Evolutionary conservation across 2,329 filamentous ascomycete species (phyloP), one percentile per base, ranked within the genome.

Genomic region (Fusarium chaquense): DNA sequence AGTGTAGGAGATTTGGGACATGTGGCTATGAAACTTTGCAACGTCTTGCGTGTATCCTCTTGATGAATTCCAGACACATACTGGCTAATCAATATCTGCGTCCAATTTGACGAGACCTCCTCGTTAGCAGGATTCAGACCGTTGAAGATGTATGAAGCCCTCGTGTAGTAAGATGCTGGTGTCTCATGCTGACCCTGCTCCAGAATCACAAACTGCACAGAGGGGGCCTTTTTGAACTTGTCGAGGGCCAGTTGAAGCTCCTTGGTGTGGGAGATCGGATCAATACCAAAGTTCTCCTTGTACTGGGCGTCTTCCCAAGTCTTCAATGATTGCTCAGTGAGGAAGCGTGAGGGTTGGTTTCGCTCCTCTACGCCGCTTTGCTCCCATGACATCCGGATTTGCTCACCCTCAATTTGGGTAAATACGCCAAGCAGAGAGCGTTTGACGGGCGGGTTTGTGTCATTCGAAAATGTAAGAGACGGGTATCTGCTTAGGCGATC

Each of bases 321-420:
- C 22, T 76, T 74, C 16, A 89, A 71, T 2, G 76, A 63, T 30
- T 73, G 76, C 26, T 80, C 75, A 10, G 78, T 78, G 9, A 83
- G 65, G 7, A 66, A 47, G 7, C 76, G 65, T 15, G 63, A 59
- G 28, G 63, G 50, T 18, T 58, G 62, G 18, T 71, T 67, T 35
- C 47, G 58, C 18, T 72, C 72, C 43, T 62, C 69, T 24, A 71
- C 56, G 6, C 70, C 65, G 38, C 65, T 76, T 10, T 64, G 58
- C 36, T 77, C 70, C 78, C 76, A 79, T 5, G 80, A 72, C 73
- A 85, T 81, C 2, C 85, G 78, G 24, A 89, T 74, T 22, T 79
- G 78, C 71, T 90, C 88, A 10, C 88, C 88, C 70, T 90, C 88
- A 3, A 83, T 76, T 67, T 89, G 86, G 16, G 79, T 83, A 63